phyloP scores from a whole-genome alignment of 129 eudicot species.

The Ambrosia artemisiifolia region DNA sequence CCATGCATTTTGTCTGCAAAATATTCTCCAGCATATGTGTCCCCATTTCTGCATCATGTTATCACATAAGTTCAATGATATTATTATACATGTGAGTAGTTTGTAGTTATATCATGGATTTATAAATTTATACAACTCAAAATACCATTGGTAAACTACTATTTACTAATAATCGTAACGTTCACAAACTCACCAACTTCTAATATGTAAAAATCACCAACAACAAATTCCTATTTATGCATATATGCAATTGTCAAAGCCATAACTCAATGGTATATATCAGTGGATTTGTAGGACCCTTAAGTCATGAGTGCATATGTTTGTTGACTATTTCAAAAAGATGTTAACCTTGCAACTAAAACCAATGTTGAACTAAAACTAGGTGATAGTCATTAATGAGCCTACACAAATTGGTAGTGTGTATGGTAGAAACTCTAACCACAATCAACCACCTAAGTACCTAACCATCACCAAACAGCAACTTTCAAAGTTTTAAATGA shows the following conservation, averaged over 20 bases:
- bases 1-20: conserved; percentile 89
- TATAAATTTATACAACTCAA: no score
- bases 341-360: neutral
- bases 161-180: neutral
- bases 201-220: neutral
- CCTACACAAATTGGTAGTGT: neutral
- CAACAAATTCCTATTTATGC: no score
- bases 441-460: neutral
- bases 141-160: neutral
- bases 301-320: neutral
- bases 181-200: neutral
- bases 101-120: no score
- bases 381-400: neutral
- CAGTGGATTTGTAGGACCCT: neutral
- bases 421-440: neutral
- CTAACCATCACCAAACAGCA: conserved; percentile 5
- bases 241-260: no score
- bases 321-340: neutral
- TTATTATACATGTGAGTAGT: neutral
- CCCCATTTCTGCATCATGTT: conserved; percentile 64
- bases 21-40: conserved; percentile 80
- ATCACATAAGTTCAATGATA: conserved; percentile 7
- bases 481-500: neutral
- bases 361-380: neutral
- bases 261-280: neutral